Evolutionary conservation across 257 asterid genomes (phyloP), one percentile per base, ranked within the genome.

Genomic region (Primulina eburnea): DNA sequence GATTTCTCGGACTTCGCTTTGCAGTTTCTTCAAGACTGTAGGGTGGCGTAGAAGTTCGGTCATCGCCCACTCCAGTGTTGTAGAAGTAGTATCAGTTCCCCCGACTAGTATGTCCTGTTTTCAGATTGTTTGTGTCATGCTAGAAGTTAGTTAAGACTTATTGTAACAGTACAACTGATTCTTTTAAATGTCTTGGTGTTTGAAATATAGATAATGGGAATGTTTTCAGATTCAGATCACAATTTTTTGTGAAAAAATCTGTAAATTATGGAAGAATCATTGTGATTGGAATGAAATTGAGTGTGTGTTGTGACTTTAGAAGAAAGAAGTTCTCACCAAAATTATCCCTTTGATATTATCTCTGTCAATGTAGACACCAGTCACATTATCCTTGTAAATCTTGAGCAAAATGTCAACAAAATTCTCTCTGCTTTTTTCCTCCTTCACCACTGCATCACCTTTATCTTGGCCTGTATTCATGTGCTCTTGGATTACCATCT

Each of bases 51-150:
- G 2, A 30, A 86, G 79, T 52, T 82, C 87, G 6, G 87, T 17
- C 88, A 85, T 81, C 7, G 79, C 77, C 90, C 89, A 87, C 40
- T 83, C 90, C 0, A 82, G 43, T 1, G 70, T 62, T 2, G 79
- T 40, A 4, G 69, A 37, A 0, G 84, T 62, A 2, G 89, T 81
- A 52, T 83, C 89, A 2, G 89, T 87, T 38, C 94, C 94, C 20
- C 68, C 91, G 0, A 73, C 71, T 53, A 83, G 66, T 18, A 73
- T 16, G 40, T 83, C 91, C 89, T 82, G 75, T 24, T 24, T 24
- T 24, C 1, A 24, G 26, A 24, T 24, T 24, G 26, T 24, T 24
- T 24, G 26, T 24, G 26, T 24, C 26, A 24, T 24, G 26, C 26
- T 24, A 24, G 1, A 24, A 24, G 26, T 24, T 24, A 30, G 5